Conservation (phyloP, 2,329 filamentous ascomycete genomes). For the Zymoseptoria tritici region DNA sequence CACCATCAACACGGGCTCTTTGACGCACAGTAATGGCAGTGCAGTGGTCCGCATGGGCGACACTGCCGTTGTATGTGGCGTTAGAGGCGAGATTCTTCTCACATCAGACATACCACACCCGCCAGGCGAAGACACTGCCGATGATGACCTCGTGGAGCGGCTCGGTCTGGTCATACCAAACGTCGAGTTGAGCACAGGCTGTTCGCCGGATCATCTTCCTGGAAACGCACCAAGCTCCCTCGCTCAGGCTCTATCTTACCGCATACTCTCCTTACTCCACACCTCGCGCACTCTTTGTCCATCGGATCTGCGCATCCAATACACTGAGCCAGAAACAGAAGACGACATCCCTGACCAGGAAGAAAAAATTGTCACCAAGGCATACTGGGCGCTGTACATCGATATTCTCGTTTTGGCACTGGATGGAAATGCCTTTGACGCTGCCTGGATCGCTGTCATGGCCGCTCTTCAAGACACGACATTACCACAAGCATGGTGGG, state of each 20-base stretch:
- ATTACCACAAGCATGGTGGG: slow-evolving; percentile 74
- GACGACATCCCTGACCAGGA: slow-evolving; percentile 38
- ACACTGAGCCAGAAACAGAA: slow-evolving; percentile 39
- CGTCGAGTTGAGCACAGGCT: slow-evolving; percentile 84
- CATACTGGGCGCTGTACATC: slow-evolving; percentile 92
- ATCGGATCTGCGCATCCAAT: slow-evolving; percentile 62
- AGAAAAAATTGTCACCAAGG: slow-evolving; percentile 54
- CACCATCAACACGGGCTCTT: slow-evolving; percentile 72
- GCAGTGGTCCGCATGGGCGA: slow-evolving; percentile 82
- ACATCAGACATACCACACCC: slow-evolving; percentile 66
- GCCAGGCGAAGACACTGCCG: slow-evolving; percentile 20
- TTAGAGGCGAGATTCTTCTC: slow-evolving; percentile 76
- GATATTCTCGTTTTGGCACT: slow-evolving; percentile 92
- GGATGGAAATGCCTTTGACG: slow-evolving; percentile 86
- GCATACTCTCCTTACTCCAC: slow-evolving; percentile 70
- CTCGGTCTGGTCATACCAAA: slow-evolving; percentile 82
- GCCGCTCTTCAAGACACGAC: slow-evolving; percentile 72
- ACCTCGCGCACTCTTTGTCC: slow-evolving; percentile 59
- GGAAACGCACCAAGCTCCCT: slow-evolving; percentile 71
- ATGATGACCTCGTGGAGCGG: slow-evolving; percentile 33
- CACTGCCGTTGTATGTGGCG: slow-evolving; percentile 89
- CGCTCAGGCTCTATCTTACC: slow-evolving; percentile 77
- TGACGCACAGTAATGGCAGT: slow-evolving; percentile 85
- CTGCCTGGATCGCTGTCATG: slow-evolving; percentile 76
- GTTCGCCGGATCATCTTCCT: slow-evolving; percentile 75